Percentiles rank a stretch among this genome's conserved stretches.
Evolutionary conservation across 441 rosid species (phyloP).

Genomic region (Erodium trifolium): DNA sequence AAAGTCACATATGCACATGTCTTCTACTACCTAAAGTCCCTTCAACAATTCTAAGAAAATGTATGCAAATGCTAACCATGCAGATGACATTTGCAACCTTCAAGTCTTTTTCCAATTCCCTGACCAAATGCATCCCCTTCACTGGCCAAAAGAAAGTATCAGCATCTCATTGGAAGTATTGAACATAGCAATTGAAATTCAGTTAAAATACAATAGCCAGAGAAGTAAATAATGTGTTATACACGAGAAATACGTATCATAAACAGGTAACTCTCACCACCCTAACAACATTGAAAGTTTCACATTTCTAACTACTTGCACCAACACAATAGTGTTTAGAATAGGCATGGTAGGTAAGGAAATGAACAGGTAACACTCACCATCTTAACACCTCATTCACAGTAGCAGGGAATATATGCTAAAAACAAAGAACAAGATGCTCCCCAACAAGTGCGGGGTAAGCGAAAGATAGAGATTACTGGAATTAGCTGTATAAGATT

Average conservation of each 20-base stretch:
- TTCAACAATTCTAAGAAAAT: constrained; percentile 14
- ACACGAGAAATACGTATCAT: background rate
- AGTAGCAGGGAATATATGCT: background rate
- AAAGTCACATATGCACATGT: constrained; percentile 13
- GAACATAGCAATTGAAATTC: constrained; percentile 1
- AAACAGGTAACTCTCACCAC: no score
- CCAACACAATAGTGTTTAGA: background rate
- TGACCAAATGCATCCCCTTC: constrained; percentile 98
- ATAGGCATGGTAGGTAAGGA: background rate
- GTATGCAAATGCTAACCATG: constrained; percentile 47
- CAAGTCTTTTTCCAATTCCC: constrained; percentile 94
- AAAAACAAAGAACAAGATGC: background rate
- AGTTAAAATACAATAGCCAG: constrained; percentile 6
- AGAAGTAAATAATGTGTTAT: background rate
- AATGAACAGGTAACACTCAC: background rate
- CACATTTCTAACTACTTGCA: background rate
- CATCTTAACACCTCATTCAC: background rate
- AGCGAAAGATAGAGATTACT: background rate
- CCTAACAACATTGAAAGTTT: background rate
- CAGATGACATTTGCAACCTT: constrained; percentile 92
- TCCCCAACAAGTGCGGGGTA: background rate
- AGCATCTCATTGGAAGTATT: constrained; percentile 23
- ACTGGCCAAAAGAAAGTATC: constrained; percentile 68
- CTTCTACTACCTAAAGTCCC: background rate
- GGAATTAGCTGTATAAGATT: background rate